These are phyloP conservation scores for Daphne laureola DNA, from an alignment of 441 rosid species.

Conservation along the genomic window DNA sequence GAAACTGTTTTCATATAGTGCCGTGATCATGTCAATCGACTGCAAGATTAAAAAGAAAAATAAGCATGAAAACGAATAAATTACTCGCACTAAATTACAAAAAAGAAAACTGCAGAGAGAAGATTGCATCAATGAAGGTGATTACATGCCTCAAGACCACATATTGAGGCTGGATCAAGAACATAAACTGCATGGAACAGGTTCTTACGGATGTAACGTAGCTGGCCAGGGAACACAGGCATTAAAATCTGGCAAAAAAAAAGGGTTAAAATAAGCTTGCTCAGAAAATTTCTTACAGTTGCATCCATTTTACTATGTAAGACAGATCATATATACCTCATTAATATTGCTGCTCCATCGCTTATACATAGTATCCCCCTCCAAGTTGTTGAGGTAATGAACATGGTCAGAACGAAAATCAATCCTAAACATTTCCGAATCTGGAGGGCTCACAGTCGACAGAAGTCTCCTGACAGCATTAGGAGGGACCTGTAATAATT, in stretches of 20 bases:
- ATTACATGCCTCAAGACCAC: constrained; percentile 90
- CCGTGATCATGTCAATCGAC: constrained; percentile 69
- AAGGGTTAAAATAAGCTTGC: constrained; percentile 13
- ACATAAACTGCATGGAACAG: constrained; percentile 91
- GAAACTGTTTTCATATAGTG: constrained; percentile 73
- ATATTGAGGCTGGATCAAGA: constrained; percentile 83
- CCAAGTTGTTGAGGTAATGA: constrained; percentile 93
- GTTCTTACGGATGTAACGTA: constrained; percentile 95
- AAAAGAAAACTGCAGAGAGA: constrained; percentile 9
- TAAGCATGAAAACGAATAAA: neutral
- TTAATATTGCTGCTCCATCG: constrained; percentile 93
- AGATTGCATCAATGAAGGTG: constrained; percentile 13
- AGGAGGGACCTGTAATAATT: constrained; percentile 61
- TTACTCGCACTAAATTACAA: neutral
- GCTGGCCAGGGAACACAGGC: constrained; percentile 98
- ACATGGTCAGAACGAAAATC: constrained; percentile 96
- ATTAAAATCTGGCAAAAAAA: constrained; percentile 69
- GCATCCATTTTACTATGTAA: constrained; percentile 18
- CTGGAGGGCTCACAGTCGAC: constrained; percentile 60
- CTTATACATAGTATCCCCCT: constrained; percentile 95
- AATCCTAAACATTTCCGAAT: constrained; percentile 69
- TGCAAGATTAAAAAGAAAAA: constrained; percentile 30
- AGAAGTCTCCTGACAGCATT: constrained; percentile 58
- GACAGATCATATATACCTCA: constrained; percentile 48
- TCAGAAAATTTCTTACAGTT: constrained; percentile 15